phyloP scores from a whole-genome alignment of 805 yeast species.

The Candida sanyiensis region DNA sequence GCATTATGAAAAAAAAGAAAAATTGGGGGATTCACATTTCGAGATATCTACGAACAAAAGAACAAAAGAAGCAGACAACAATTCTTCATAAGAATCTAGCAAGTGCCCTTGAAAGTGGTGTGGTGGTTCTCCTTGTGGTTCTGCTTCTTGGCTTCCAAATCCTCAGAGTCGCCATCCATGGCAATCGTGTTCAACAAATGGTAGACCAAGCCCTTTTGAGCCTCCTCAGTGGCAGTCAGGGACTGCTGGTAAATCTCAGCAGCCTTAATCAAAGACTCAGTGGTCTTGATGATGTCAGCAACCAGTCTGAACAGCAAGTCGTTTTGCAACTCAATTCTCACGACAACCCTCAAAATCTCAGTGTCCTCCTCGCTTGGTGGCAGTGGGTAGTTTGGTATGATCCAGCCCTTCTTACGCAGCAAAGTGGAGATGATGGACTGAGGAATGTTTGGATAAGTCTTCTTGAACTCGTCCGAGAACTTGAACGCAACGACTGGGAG shows the following conservation, averaged over 20 bases:
- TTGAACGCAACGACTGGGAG: slow-evolving; percentile 88
- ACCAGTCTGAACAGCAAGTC: slow-evolving; percentile 58
- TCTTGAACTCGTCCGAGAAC: slow-evolving; percentile 51
- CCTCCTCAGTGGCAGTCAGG: slow-evolving; percentile 12
- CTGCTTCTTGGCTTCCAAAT: slow-evolving; percentile 8
- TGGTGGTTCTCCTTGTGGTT: slow-evolving; percentile 24
- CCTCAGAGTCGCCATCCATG: slow-evolving; percentile 46
- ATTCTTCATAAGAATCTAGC: too few relatives aligned
- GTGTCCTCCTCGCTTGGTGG: slow-evolving; percentile 51
- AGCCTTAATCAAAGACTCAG: slow-evolving; percentile 48
- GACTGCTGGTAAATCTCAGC: slow-evolving; percentile 28
- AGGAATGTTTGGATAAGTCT: slow-evolving; percentile 72
- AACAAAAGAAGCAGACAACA: too few relatives aligned
- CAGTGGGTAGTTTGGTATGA: slow-evolving; percentile 82
- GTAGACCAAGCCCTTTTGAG: slow-evolving; percentile 33
- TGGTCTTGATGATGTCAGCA: slow-evolving; percentile 49
- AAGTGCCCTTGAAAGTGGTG: slow-evolving; percentile 26
- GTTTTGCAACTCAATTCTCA: slow-evolving; percentile 60
- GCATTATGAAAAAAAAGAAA: too few relatives aligned
- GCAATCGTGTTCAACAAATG: slow-evolving; percentile 49
- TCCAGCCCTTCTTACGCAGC: slow-evolving; percentile 77
- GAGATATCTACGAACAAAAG: too few relatives aligned
- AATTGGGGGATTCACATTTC: too few relatives aligned
- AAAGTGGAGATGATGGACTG: slow-evolving; percentile 69
- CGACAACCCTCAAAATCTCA: slow-evolving; percentile 83